Conservation (phyloP, 2,329 filamentous ascomycete genomes). For the Aspergillus arachidicola region DNA sequence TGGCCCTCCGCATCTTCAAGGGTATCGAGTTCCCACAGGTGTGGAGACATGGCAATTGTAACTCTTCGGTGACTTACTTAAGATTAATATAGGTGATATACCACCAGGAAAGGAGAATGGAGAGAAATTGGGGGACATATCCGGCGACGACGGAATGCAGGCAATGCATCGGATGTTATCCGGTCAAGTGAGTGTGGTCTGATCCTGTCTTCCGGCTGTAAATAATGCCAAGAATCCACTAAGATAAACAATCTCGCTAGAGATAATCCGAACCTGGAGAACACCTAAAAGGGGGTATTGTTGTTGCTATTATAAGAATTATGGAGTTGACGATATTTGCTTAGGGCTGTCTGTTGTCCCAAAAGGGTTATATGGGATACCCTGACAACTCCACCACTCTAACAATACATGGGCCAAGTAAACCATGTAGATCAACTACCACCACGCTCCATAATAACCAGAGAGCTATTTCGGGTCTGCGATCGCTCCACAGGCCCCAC, state of each 20-base stretch:
- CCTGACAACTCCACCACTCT: not conserved
- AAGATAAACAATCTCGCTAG: not conserved
- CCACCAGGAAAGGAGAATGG: not conserved
- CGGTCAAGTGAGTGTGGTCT: not conserved
- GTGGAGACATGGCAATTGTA: conserved; percentile 1
- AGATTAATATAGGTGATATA: not conserved
- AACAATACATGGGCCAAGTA: too few relatives aligned
- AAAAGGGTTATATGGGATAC: not conserved
- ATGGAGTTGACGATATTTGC: not conserved
- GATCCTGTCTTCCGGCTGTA: not conserved
- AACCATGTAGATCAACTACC: not conserved
- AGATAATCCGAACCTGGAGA: not conserved
- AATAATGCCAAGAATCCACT: not conserved
- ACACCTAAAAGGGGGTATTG: not conserved
- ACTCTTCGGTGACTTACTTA: not conserved
- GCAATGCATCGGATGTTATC: conserved; percentile 1
- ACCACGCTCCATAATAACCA: not conserved
- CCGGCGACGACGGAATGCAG: not conserved
- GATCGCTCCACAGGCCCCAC: conserved; percentile 14
- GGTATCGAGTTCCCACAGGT: conserved; percentile 11
- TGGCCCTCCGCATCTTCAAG: conserved; percentile 12
- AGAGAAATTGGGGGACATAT: not conserved
- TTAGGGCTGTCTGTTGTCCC: not conserved
- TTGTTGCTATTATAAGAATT: not conserved
- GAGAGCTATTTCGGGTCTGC: conserved; percentile 13